Percentiles rank a stretch among this genome's conserved stretches.
Evolutionary conservation across 441 rosid species (phyloP).

Genomic region (Brassica balearica): DNA sequence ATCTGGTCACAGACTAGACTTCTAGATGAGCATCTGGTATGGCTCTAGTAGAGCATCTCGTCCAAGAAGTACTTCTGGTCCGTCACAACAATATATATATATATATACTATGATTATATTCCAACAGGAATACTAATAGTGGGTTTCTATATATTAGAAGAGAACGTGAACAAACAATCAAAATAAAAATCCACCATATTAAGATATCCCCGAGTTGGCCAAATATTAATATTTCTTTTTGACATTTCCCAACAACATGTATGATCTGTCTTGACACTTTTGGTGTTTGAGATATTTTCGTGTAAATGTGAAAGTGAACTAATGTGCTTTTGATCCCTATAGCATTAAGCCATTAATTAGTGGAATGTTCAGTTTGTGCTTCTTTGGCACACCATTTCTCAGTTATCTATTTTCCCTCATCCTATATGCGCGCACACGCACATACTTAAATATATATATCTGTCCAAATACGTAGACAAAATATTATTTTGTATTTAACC

Average conservation of each 20-base stretch:
- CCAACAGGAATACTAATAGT: constrained; percentile 6
- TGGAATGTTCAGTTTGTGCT: constrained; percentile 30
- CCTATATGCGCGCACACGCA: not conserved
- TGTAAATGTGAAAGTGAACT: constrained; percentile 30
- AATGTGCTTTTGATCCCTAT: constrained; percentile 33
- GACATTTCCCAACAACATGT: constrained; percentile 22
- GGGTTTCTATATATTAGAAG: constrained; percentile 14
- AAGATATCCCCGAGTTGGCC: constrained; percentile 34
- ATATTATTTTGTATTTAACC: not conserved
- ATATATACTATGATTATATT: not conserved
- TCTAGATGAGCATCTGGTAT: too few species aligned
- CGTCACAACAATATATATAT: too few species aligned
- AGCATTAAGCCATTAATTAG: constrained; percentile 17
- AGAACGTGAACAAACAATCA: constrained; percentile 20
- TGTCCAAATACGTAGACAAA: not conserved
- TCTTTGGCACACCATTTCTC: constrained; percentile 24
- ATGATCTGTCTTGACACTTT: constrained; percentile 33
- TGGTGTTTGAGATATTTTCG: constrained; percentile 41
- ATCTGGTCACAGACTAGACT: too few species aligned
- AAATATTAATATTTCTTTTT: constrained; percentile 41
- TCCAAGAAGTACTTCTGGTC: too few species aligned
- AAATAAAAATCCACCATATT: constrained; percentile 2
- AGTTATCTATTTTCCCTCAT: constrained; percentile 5
- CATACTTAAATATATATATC: not conserved
- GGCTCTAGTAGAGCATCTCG: too few species aligned